Base-by-base conservation (phyloP, 169 alveolate genomes). In the Ichthyophthirius multifiliis region DNA sequence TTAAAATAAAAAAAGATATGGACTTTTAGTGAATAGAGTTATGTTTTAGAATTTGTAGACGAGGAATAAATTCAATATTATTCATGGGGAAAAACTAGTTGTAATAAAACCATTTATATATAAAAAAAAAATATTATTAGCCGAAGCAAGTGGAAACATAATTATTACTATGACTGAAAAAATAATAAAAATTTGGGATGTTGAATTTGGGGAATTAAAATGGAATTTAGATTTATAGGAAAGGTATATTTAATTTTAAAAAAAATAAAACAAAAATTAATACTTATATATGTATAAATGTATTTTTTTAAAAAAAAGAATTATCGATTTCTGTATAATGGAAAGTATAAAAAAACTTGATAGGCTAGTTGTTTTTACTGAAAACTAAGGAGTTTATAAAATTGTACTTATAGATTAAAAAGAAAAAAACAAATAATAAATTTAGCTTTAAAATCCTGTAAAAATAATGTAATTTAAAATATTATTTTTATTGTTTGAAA, bases 131-230 rank as follows among this genome's bases (percentile, higher is more conserved):
- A 55, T 20, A 2, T 55, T 5, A 3, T 27, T 55, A 55, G 71
- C 71, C 31, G 71, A 55, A 27, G 71, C 43, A 20, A 10, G 31
- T 27, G 71, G 71, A 3, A 12, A 39, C 39, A 55, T 55, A 27
- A 55, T 55, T 34, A 55, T 39, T 55, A 13, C 31, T 3, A 55
- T 55, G 0, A 20, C 71, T 4, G 71, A 55, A 27, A 55, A 55
- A 55, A 10, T 20, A 55, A 55, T 55, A 10, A 55, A 55, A 55
- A 55, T 55, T 15, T 55, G 71, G 71, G 71, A 55, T 55, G 71
- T 55, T 1, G 71, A 55, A 27, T 55, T 55, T 27, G 71, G 71
- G 2, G 71, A 55, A 55, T 15, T 55, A 27, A 55, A 55, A 27
- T 20, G 13, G 32, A 15, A 16, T 10, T 16, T 15, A 3, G 71